Evolutionary conservation across 1,139 yeast species (phyloP).

Genomic region (Sugiyamaella castrensis): DNA sequence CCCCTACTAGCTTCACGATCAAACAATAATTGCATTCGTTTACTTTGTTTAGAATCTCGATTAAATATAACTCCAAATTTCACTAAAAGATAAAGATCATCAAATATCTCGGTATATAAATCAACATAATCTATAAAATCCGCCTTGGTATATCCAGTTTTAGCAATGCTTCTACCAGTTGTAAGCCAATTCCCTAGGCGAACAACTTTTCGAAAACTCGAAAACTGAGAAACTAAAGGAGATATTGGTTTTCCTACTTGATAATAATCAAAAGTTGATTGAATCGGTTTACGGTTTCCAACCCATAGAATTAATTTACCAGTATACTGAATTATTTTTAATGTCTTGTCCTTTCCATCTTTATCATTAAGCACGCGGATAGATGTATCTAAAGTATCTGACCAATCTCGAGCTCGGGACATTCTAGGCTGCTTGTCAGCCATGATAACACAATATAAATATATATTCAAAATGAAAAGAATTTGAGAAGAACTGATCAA

Average conservation of each 20-base stretch:
- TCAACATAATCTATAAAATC: conserved; percentile 25
- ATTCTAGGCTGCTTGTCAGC: not conserved
- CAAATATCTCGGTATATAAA: conserved; percentile 32
- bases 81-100: conserved; percentile 32
- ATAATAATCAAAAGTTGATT: conserved; percentile 7
- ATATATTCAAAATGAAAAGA: no score
- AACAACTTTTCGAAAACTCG: conserved; percentile 34
- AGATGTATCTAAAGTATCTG: conserved; percentile 20
- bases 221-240: conserved; percentile 30
- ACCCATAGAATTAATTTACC: conserved; percentile 28
- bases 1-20: conserved; percentile 30
- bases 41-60: conserved; percentile 14
- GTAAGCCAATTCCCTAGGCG: conserved; percentile 36
- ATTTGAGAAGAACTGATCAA: no score
- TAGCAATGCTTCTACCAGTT: conserved; percentile 20
- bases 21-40: conserved; percentile 21
- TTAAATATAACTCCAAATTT: conserved; percentile 29
- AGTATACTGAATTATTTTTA: conserved; percentile 34
- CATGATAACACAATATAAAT: not conserved
- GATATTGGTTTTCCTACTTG: conserved; percentile 18
- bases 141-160: conserved; percentile 9
- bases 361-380: conserved; percentile 27
- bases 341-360: conserved; percentile 34
- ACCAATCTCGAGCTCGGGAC: not conserved
- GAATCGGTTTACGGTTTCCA: conserved; percentile 15